Percentiles rank a stretch among this genome's conserved stretches.
phyloP scores from a whole-genome alignment of 2,329 filamentous ascomycete species.

The Rhynchosporium agropyri region DNA sequence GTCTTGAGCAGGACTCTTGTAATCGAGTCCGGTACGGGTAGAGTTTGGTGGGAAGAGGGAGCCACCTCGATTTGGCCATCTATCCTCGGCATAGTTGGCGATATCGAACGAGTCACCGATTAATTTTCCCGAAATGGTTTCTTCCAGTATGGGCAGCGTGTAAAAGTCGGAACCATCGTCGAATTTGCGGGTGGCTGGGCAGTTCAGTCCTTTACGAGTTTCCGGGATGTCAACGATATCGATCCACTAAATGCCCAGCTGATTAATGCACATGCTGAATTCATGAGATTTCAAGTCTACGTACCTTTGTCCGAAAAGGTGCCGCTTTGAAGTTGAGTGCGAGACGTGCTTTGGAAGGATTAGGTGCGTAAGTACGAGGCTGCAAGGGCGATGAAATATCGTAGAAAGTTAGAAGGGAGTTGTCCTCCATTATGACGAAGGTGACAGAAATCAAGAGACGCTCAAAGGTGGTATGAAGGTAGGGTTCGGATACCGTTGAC shows the following conservation, averaged over 20 bases:
- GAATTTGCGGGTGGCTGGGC: slow-evolving; percentile 55
- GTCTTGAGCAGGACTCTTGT: slow-evolving; percentile 39
- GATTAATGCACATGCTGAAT: neutral
- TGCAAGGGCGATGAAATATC: slow-evolving; percentile 23
- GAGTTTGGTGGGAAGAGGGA: slow-evolving; percentile 12
- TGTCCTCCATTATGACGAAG: neutral
- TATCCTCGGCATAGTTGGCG: slow-evolving; percentile 44
- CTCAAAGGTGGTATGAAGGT: neutral
- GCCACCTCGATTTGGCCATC: slow-evolving; percentile 6
- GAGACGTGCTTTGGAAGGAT: slow-evolving; percentile 54
- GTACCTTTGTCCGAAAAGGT: slow-evolving; percentile 47
- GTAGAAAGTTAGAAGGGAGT: slow-evolving; percentile 12
- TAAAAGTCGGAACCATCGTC: slow-evolving; percentile 59
- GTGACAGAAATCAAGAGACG: neutral
- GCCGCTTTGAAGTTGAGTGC: slow-evolving; percentile 54
- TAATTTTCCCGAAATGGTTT: slow-evolving; percentile 46
- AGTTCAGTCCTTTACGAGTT: slow-evolving; percentile 50
- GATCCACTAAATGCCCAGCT: slow-evolving; percentile 45
- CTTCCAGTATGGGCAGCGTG: slow-evolving; percentile 61
- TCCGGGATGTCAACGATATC: slow-evolving; percentile 53
- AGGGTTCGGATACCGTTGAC: neutral
- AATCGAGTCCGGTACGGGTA: slow-evolving; percentile 44
- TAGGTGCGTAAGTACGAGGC: slow-evolving; percentile 41
- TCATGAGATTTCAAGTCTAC: neutral
- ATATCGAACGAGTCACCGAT: slow-evolving; percentile 69